Evolutionary conservation across 352 stramenopile species (phyloP), one percentile per base, ranked within the genome.

Genomic region (Globisporangium emineosum): DNA sequence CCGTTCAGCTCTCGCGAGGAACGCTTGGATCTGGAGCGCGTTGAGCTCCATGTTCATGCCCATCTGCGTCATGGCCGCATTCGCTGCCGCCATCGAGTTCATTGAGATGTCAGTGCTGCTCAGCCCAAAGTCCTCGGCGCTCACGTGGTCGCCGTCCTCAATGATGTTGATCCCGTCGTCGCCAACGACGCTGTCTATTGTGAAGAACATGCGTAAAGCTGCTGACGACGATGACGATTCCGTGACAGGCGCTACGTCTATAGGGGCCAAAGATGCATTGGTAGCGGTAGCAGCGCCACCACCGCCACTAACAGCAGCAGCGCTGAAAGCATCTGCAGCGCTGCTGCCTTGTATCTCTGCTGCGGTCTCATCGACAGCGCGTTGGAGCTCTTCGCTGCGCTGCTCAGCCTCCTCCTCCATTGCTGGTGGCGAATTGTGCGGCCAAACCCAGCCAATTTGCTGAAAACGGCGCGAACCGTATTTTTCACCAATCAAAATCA

Each of bases 41-140:
- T 79, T 76, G 21, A 88, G 75, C 66, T 88, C 82, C 69, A 87
- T 72, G 63, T 60, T 76, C 68, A 86, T 81, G 66, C 81, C 71
- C 69, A 86, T 84, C 60, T 88, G 76, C 12, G 50, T 17, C 68
- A 88, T 83, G 15, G 56, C 59, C 10, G 42, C 27, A 37, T 68
- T 76, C 17, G 61, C 32, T 9, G 67, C 49, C 45, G 62, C 60
- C 77, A 88, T 89, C 47, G 79, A 68, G 62, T 77, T 75, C 50
- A 84, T 81, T 0, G 79, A 85, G 60, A 78, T 72, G 62, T 78
- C 71, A 0, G 71, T 56, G 50, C 63, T 68, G 50, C 72, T 70
- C 42, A 79, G 49, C 1, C 66, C 72, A 60, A 91, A 85, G 53
- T 83, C 82, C 17, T 86, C 76, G n/a, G 71, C 67, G 17, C 73